Percentiles rank a stretch among this genome's conserved stretches.
Conservation (phyloP, 106 monocot genomes). For the Dendrobium huoshanense region DNA sequence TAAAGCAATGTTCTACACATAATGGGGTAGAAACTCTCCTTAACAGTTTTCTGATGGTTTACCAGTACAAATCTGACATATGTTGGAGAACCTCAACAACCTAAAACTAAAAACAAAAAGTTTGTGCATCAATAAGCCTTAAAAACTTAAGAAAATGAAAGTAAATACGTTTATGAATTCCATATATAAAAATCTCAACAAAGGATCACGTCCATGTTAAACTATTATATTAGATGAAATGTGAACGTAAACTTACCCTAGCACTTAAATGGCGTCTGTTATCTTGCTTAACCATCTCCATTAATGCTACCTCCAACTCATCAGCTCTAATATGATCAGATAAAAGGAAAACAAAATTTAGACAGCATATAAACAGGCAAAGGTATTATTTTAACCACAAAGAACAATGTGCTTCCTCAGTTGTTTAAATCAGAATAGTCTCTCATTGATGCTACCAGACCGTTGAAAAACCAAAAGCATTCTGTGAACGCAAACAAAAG, state of each 20-base stretch:
- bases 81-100: not conserved
- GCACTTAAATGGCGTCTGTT: slow-evolving; percentile 84
- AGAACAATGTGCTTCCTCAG: not conserved
- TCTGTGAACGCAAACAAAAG: not conserved
- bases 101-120: not conserved
- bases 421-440: not conserved
- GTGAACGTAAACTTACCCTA: slow-evolving; percentile 29
- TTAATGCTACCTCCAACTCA: slow-evolving; percentile 87
- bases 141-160: not conserved
- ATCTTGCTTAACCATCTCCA: slow-evolving; percentile 99
- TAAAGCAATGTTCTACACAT: not conserved
- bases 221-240: not conserved
- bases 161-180: not conserved
- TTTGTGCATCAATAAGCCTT: not conserved
- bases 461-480: not conserved
- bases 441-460: not conserved
- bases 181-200: not conserved
- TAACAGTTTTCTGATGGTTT: not conserved
- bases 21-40: not conserved
- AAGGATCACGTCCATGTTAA: not conserved
- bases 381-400: not conserved
- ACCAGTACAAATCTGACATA: not conserved
- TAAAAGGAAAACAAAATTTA: not conserved
- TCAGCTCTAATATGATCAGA: slow-evolving; percentile 40
- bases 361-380: not conserved